Conservation (phyloP, 108 stramenopile species). For the Fistulifera solaris region DNA sequence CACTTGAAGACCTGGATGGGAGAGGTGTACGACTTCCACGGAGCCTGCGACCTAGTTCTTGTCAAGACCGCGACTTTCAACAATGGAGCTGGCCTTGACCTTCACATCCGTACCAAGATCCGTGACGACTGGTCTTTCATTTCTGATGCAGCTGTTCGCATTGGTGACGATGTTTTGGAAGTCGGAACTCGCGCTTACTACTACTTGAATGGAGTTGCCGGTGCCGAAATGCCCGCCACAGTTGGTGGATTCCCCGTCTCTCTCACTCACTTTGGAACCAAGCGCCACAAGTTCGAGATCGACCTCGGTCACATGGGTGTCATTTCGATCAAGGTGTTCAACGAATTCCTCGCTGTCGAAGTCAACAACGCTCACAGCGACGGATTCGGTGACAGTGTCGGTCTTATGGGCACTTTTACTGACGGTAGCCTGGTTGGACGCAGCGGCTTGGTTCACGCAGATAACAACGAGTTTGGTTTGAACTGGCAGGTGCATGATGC, state of each 20-base stretch:
- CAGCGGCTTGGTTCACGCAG: conserved; percentile 13
- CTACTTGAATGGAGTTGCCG: conserved; percentile 6
- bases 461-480: conserved; percentile 3
- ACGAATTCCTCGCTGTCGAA: conserved; percentile 12
- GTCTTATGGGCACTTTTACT: conserved; percentile 14
- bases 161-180: conserved; percentile 14
- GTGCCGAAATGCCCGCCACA: neutral
- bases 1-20: conserved; percentile 17
- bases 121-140: conserved; percentile 12
- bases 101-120: conserved; percentile 19
- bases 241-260: conserved; percentile 6
- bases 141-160: conserved; percentile 11
- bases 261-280: neutral
- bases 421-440: conserved; percentile 13
- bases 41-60: conserved; percentile 20
- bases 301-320: conserved; percentile 11
- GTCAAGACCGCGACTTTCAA: conserved; percentile 6
- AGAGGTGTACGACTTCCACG: conserved; percentile 12
- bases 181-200: conserved; percentile 1
- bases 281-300: conserved; percentile 5
- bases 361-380: conserved; percentile 2
- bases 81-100: conserved; percentile 13
- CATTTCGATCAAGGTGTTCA: conserved; percentile 12
- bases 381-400: conserved; percentile 11
- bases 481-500: conserved; percentile 11